Evolutionary conservation across 176 grass and related monocot species (phyloP).

Genomic region (Musa troglodytarum): DNA sequence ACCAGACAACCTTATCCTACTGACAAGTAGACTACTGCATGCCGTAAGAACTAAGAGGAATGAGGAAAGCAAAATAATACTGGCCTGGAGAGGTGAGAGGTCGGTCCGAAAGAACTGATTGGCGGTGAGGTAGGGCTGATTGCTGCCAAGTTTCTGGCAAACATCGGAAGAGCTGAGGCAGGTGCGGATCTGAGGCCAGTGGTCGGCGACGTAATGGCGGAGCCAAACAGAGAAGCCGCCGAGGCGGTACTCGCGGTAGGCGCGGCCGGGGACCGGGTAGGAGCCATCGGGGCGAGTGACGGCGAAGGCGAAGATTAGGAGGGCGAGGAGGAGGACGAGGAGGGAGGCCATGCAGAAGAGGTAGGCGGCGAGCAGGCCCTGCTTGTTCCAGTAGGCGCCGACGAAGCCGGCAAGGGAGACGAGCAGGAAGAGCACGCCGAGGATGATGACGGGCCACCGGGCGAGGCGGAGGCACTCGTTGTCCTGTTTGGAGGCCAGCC

Average conservation of each 20-base stretch:
- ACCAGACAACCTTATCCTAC: no score
- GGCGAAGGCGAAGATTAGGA: conserved; percentile 70
- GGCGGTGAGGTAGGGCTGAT: conserved; percentile 42
- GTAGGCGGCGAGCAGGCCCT: conserved; percentile 78
- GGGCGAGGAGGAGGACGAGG: conserved; percentile 53
- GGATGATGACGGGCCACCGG: conserved; percentile 44
- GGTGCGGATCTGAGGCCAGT: conserved; percentile 43
- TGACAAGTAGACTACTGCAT: no score
- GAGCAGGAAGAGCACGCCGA: conserved; percentile 63
- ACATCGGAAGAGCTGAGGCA: conserved; percentile 50
- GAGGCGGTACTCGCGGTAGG: conserved; percentile 65
- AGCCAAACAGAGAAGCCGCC: conserved; percentile 64
- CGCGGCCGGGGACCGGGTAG: conserved; percentile 32
- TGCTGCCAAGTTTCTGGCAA: conserved; percentile 42
- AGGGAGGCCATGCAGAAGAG: conserved; percentile 81
- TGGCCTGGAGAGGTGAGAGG: conserved; percentile 70
- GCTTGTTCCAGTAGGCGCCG: conserved; percentile 60
- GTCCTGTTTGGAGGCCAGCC: conserved; percentile 60
- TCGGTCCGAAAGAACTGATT: conserved; percentile 54
- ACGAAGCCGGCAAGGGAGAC: conserved; percentile 61
- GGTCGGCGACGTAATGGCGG: conserved; percentile 31
- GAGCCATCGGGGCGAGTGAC: conserved; percentile 38
- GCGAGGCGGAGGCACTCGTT: conserved; percentile 50
- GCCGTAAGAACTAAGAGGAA: no score
- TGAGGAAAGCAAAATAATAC: background rate